A percentile compares a stretch with the other conserved stretches of the same genome.
Evolutionary conservation across 148 eudicot species (phyloP).

Genomic region (Spergularia bocconei): DNA sequence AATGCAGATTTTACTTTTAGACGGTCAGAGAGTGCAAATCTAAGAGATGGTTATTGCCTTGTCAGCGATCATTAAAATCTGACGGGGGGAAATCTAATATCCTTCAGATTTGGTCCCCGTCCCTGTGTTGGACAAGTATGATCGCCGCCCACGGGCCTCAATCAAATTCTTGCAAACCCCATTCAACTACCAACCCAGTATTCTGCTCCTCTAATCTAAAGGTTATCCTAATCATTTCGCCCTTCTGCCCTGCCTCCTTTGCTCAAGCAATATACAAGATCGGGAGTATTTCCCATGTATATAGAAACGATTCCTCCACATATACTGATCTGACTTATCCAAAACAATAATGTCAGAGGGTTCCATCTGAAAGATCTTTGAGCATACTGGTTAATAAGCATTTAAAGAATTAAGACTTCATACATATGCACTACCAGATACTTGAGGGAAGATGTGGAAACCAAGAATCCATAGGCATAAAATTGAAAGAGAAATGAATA

Average conservation of each 20-base stretch:
- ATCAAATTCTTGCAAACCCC: neutral
- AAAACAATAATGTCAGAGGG: neutral
- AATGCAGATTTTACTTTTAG: too few species aligned
- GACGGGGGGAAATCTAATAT: too few species aligned
- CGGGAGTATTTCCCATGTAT: neutral
- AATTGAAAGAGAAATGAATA: neutral
- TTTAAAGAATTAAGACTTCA: neutral
- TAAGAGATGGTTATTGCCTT: too few species aligned
- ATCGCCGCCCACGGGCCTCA: neutral
- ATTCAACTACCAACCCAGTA: neutral
- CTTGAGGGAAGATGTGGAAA: neutral
- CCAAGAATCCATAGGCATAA: neutral
- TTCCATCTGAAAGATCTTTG: neutral
- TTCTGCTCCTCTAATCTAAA: constrained; percentile 1
- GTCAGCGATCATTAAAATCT: too few species aligned
- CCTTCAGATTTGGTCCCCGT: too few species aligned
- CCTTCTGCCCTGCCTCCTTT: neutral
- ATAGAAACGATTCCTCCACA: neutral
- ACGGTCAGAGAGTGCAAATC: too few species aligned
- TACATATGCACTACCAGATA: neutral
- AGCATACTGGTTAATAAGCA: neutral
- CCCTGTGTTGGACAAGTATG: neutral
- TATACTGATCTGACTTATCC: neutral
- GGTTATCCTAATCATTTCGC: neutral
- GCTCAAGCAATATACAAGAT: neutral